Conservation (phyloP, 176 grass and related monocot species). For the Hordeum marinum region DNA sequence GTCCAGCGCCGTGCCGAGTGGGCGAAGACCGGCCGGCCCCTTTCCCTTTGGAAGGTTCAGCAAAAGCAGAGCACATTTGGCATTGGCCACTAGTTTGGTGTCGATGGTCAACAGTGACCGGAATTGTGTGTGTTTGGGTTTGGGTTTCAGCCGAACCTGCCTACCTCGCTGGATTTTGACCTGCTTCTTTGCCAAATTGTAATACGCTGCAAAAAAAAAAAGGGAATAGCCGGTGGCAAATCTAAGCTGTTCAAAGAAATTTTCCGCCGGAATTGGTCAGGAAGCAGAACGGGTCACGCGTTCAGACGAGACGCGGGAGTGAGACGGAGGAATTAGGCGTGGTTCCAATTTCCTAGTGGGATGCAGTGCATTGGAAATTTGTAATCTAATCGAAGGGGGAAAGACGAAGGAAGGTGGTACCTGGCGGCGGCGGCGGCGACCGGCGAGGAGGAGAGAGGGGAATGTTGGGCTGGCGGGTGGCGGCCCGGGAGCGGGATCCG, state of each 20-base stretch:
- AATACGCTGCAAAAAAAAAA: no score
- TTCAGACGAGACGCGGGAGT: neutral
- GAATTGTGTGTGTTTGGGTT: neutral
- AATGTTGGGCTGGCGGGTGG: slow-evolving; percentile 43
- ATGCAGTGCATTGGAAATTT: no score
- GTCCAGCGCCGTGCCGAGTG: neutral
- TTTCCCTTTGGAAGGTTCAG: neutral
- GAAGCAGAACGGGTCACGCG: neutral
- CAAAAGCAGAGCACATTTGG: neutral
- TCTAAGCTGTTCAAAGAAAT: neutral
- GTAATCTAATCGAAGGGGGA: neutral
- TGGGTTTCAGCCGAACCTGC: slow-evolving; percentile 33
- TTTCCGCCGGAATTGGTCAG: neutral
- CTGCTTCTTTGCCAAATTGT: no score
- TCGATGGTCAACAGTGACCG: neutral
- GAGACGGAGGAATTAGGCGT: no score
- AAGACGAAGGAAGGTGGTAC: neutral
- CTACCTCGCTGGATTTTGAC: slow-evolving; percentile 4
- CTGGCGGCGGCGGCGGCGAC: slow-evolving; percentile 11
- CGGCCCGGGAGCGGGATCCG: slow-evolving; percentile 64
- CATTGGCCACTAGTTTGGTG: neutral
- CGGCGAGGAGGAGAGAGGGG: slow-evolving; percentile 3
- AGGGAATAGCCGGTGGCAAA: neutral
- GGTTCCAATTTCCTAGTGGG: no score
- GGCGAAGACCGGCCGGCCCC: neutral